Evolutionary conservation across 805 yeast genomes (phyloP).

Genomic region (Wickerhamomyces xylosicus): DNA sequence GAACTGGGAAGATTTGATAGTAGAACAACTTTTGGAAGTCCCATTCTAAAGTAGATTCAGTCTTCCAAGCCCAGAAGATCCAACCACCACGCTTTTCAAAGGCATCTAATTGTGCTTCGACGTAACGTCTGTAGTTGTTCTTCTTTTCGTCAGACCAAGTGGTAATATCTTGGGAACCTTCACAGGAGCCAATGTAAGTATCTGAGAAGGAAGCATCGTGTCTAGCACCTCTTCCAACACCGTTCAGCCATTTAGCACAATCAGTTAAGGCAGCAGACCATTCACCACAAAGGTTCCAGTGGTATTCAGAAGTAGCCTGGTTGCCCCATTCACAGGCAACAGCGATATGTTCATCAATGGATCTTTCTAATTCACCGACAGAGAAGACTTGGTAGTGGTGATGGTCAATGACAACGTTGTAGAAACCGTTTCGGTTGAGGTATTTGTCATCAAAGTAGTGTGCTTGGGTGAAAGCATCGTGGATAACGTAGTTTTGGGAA

Average conservation of each 20-base stretch:
- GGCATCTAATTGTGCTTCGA: conserved; percentile 90
- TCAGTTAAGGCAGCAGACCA: conserved; percentile 91
- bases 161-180: conserved; percentile 29
- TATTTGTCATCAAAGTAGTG: conserved; percentile 56
- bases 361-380: conserved; percentile 44
- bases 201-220: conserved; percentile 48
- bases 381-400: conserved; percentile 87
- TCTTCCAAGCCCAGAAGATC: conserved; percentile 93
- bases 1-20: conserved; percentile 69
- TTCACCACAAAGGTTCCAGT: conserved; percentile 78
- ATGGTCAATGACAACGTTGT: conserved; percentile 75
- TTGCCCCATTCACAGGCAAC: conserved; percentile 43
- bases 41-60: conserved; percentile 81
- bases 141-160: conserved; percentile 54
- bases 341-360: conserved; percentile 51
- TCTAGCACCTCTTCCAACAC: conserved; percentile 76
- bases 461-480: conserved; percentile 67
- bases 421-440: conserved; percentile 27
- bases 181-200: conserved; percentile 55
- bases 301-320: conserved; percentile 37
- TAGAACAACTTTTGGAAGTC: conserved; percentile 54
- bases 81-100: conserved; percentile 70
- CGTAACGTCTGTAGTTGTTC: conserved; percentile 49
- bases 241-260: conserved; percentile 83
- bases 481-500: conserved; percentile 53